Evolutionary conservation across 495 filamentous ascomycete species (phyloP), one percentile per base, ranked within the genome.

Genomic region (Talaromyces adpressus): DNA sequence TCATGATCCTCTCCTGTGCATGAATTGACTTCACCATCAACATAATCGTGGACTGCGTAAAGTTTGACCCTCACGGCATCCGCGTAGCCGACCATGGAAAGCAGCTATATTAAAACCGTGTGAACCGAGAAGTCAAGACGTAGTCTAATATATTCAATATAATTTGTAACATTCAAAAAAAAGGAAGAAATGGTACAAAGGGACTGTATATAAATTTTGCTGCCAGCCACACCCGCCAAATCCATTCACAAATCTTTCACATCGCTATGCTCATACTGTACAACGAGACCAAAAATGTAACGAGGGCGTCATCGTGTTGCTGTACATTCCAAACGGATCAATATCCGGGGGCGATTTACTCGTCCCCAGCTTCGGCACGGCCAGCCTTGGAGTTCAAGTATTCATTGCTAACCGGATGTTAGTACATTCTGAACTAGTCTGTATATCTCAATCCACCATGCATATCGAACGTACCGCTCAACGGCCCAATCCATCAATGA

Each of bases 371-470:
- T 73, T 78, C 75, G 27, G 71, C 70, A 64, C 91, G 90, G 51
- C 92, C 92, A 45, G 83, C 81, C 84, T 97, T 97, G 70, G 90
- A 94, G 84, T 95, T 94, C 69, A 94, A 82, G 80, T 88, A 94
- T 72, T 95, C 84, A 80, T 97, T 97, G 75, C 92, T 96, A 68
- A 20, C 45, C n/a, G 6, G 5, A 4, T 36, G 62, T 65, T 52
- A 45, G 36, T 57, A 39, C 54, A 45, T 20, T 4, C 39, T 9
- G 20, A 16, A 20, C 4, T 25, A 9, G 12, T 0, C 64, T 14
- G 5, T 1, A 54, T 56, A 56, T 25, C 14, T 29, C 16, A 9
- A 39, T 30, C 36, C 30, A 27, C 49, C 53, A 41, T 62, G 27
- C 16, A 11, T 29, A 56, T 14, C 61, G 62, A 70, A 75, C 85